These are phyloP conservation scores for Choanephora cucurbitarum DNA, from an alignment of 371 early-diverging fungal genomes.

Conservation along the genomic window DNA sequence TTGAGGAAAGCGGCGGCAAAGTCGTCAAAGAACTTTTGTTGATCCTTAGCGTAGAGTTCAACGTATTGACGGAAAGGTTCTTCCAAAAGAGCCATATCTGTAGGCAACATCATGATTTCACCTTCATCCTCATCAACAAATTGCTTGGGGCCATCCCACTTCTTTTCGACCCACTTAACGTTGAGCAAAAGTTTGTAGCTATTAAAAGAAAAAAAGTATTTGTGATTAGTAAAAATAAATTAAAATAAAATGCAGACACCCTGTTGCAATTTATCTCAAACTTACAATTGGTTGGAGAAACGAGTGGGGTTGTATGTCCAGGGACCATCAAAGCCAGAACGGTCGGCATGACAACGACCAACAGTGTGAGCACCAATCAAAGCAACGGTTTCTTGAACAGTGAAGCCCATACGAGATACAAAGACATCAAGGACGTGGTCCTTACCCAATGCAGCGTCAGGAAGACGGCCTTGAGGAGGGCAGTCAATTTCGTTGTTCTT, in stretches of 20 bases:
- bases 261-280: neutral
- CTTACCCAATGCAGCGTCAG: conserved; percentile 78
- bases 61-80: conserved; percentile 75
- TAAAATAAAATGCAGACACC: neutral
- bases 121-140: conserved; percentile 68
- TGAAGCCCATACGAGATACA: conserved; percentile 79
- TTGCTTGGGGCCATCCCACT: conserved; percentile 79
- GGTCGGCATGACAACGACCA: conserved; percentile 85
- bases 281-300: conserved; percentile 81
- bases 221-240: neutral
- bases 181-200: conserved; percentile 69
- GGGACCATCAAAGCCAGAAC: conserved; percentile 86
- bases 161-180: conserved; percentile 68
- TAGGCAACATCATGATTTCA: conserved; percentile 86
- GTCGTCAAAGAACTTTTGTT: conserved; percentile 77
- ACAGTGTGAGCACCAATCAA: conserved; percentile 87
- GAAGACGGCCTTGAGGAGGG: conserved; percentile 85
- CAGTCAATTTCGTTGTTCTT: conserved; percentile 49
- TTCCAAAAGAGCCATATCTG: conserved; percentile 77
- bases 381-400: conserved; percentile 77
- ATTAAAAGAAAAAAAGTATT: conserved; percentile 5
- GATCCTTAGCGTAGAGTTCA: conserved; percentile 78
- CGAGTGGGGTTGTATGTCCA: conserved; percentile 86
- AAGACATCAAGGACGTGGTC: conserved; percentile 76
- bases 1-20: conserved; percentile 80